phyloP scores from a whole-genome alignment of 2,329 filamentous ascomycete genomes.

The Stachybotrys elegans region DNA sequence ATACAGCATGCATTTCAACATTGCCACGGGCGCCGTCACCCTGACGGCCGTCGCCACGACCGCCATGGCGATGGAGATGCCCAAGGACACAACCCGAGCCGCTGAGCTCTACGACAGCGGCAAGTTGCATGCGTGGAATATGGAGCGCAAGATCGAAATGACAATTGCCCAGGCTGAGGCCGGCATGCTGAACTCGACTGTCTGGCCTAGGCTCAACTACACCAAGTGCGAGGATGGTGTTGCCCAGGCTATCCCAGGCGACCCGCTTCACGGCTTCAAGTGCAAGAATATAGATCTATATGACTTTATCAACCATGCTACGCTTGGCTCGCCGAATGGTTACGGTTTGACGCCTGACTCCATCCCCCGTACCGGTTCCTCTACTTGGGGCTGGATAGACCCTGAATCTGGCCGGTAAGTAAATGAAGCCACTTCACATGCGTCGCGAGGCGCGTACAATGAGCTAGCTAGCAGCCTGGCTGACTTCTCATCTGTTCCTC shows the following conservation, averaged over 20 bases:
- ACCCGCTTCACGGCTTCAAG: constrained; percentile 14
- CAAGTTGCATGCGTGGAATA: constrained; percentile 14
- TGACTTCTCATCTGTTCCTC: constrained; percentile 10
- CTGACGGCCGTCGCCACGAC: constrained; percentile 7
- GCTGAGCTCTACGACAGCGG: constrained; percentile 18
- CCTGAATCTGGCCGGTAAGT: constrained; percentile 25
- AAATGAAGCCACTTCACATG: not conserved
- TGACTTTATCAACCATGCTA: constrained; percentile 47
- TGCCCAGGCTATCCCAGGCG: constrained; percentile 13
- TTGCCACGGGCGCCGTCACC: constrained; percentile 7
- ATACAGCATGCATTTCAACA: constrained; percentile 12
- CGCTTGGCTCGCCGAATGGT: constrained; percentile 37
- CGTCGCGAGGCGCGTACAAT: not conserved
- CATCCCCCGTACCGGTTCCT: constrained; percentile 17
- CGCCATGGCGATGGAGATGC: constrained; percentile 11
- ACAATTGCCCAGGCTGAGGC: constrained; percentile 13
- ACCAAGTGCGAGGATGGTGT: constrained; percentile 16
- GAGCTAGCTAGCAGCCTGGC: not conserved
- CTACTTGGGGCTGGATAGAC: constrained; percentile 37
- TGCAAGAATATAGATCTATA: constrained; percentile 40
- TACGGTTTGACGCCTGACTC: constrained; percentile 5
- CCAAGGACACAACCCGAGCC: constrained; percentile 13
- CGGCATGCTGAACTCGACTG: constrained; percentile 14
- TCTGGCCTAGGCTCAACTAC: constrained; percentile 15
- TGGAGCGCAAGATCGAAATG: constrained; percentile 13